These are phyloP conservation scores for Xanthoconium purpureum DNA, from an alignment of 768 basidiomycete species.

Conservation along the genomic window DNA sequence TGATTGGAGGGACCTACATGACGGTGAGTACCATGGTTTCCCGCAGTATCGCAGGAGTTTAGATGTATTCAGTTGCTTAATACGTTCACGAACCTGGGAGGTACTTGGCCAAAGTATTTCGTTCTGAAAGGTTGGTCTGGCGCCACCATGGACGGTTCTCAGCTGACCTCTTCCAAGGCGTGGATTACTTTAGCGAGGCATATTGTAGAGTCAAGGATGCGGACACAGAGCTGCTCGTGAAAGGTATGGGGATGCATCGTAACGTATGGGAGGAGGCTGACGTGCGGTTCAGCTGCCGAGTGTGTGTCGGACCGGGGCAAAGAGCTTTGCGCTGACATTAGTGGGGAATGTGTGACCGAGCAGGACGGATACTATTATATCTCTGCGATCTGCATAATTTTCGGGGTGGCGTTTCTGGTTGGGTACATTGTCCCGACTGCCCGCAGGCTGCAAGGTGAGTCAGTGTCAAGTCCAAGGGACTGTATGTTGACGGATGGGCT, in stretches of 20 bases:
- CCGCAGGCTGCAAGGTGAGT: constrained; percentile 78
- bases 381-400: constrained; percentile 69
- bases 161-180: constrained; percentile 45
- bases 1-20: constrained; percentile 99
- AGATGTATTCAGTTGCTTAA: constrained; percentile 68
- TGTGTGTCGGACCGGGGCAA: constrained; percentile 95
- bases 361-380: constrained; percentile 92
- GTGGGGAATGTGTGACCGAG: constrained; percentile 78
- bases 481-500: constrained; percentile 3
- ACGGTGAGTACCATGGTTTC: constrained; percentile 56
- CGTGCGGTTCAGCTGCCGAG: constrained; percentile 57
- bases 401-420: constrained; percentile 74
- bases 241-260: constrained; percentile 42
- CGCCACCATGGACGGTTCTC: not conserved
- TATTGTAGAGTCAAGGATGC: constrained; percentile 72
- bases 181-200: constrained; percentile 84
- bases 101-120: constrained; percentile 97
- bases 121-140: constrained; percentile 72
- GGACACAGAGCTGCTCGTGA: constrained; percentile 46
- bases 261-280: constrained; percentile 3
- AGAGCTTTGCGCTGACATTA: constrained; percentile 64
- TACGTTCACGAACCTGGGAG: constrained; percentile 94
- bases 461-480: not conserved
- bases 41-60: constrained; percentile 1
- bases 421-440: constrained; percentile 83